A percentile compares a stretch with the other conserved stretches of the same genome.
Conservation (phyloP, 2,329 filamentous ascomycete species). For the Colletotrichum godetiae region DNA sequence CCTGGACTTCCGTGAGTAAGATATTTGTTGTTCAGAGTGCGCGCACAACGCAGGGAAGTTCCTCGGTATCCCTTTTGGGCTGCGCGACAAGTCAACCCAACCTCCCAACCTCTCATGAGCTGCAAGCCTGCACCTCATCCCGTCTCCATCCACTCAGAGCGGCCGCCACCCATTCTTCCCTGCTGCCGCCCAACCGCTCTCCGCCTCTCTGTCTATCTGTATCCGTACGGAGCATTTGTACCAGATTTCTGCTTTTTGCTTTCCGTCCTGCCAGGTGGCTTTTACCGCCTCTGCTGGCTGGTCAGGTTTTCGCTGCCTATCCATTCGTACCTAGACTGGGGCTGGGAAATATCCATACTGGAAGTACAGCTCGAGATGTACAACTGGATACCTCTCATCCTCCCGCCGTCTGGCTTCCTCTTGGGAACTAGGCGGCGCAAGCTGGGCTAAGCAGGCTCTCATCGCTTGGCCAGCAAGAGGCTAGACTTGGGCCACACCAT, state of each 20-base stretch:
- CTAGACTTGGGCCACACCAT: slow-evolving; percentile 11
- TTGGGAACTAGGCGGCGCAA: slow-evolving; percentile 8
- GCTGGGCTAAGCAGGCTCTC: slow-evolving; percentile 14
- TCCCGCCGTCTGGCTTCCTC: background rate
- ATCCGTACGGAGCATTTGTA: background rate
- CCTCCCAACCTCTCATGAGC: slow-evolving; percentile 17
- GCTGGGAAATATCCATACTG: background rate
- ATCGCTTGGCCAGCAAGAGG: slow-evolving; percentile 16
- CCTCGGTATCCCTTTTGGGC: slow-evolving; percentile 30
- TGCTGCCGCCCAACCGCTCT: slow-evolving; percentile 32
- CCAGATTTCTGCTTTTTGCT: background rate
- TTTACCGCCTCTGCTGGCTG: slow-evolving; percentile 6
- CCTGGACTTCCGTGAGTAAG: background rate
- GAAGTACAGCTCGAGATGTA: background rate
- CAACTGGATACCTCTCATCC: background rate
- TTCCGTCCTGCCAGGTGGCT: background rate
- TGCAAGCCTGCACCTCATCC: slow-evolving; percentile 26
- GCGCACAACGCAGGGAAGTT: slow-evolving; percentile 12
- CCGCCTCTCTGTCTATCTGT: slow-evolving; percentile 12
- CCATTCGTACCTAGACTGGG: background rate
- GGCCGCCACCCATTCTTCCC: slow-evolving; percentile 31
- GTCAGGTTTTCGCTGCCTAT: background rate
- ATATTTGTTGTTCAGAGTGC: slow-evolving; percentile 9
- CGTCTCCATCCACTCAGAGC: slow-evolving; percentile 30
- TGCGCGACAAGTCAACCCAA: slow-evolving; percentile 24